Base-by-base conservation (phyloP, 2,329 filamentous ascomycete genomes). In the Lasiodiplodia hormozganensis region DNA sequence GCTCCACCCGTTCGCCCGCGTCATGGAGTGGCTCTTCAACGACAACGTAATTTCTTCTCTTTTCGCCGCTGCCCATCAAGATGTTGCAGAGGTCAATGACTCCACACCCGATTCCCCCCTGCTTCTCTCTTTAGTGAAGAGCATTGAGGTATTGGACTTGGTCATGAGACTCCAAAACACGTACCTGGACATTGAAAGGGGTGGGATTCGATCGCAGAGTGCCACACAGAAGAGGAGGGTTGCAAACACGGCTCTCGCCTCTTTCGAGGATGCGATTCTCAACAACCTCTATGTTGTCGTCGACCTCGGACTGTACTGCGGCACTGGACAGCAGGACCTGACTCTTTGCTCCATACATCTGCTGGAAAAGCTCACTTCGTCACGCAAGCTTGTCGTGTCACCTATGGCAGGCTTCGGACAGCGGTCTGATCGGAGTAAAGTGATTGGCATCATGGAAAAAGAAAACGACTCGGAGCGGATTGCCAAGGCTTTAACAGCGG, bases 11-110 rank as follows among this genome's bases (percentile, higher is more conserved):
- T 99, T 98, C 75, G 90, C 92, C 3, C 89, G 96, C 69, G 90
- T 97, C 18, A 97, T 98, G 92, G 96, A 99, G 76, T 98, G 96
- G 94, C 88, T 99, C 80, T 97, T 97, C 80, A 97, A 97, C 76
- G 93, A 96, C 75, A 93, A 91, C 71, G 92, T 97, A 25, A 88
- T 97, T 74, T 88, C 87, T 71, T 88, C 90, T 16, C 82, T 99
- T 2, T 95, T 97, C 78, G 86, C 88, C 68, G 88, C 91, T 12
- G 88, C 96, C 36, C 92, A 95, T 72, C 91, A 96, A 76, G 88
- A 95, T 72, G 82, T 90, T 18, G 84, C 86, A 8, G 89, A 92
- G 69, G 87, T 97, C 51, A 88, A 92, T 70, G 89, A 88, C 73
- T 88, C 93, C 12, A 83, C 89, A 4, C 88, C 90, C 1, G 90